These are phyloP conservation scores for Lodderomyces elongisporus DNA, from an alignment of 1,139 yeast genomes.

Conservation along the genomic window DNA sequence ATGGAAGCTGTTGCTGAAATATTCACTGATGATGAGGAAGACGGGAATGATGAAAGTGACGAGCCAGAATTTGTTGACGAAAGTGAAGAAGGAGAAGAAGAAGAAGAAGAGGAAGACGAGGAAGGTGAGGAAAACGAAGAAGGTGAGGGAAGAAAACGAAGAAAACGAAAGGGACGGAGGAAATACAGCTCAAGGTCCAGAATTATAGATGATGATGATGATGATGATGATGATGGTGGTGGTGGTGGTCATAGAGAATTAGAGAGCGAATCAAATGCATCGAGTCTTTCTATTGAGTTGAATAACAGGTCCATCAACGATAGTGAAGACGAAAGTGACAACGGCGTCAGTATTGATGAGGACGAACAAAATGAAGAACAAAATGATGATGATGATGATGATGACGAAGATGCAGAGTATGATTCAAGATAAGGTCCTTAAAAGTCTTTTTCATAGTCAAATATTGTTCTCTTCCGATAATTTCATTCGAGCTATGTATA, in stretches of 20 bases:
- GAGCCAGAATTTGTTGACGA: constrained; percentile 11
- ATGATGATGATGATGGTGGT: constrained; percentile 12
- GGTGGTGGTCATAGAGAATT: constrained; percentile 12
- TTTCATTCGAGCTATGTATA: too few species aligned
- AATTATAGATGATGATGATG: constrained; percentile 13
- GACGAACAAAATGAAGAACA: not conserved
- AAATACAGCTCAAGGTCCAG: too few species aligned
- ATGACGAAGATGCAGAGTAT: too few species aligned
- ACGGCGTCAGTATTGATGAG: not conserved
- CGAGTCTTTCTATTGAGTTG: too few species aligned
- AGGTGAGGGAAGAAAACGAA: too few species aligned
- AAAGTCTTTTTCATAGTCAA: not conserved
- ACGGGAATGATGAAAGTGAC: constrained; percentile 11
- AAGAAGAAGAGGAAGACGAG: constrained; percentile 1
- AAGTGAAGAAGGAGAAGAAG: constrained; percentile 7
- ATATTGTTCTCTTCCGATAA: not conserved
- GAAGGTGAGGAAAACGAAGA: too few species aligned
- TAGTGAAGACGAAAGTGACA: not conserved
- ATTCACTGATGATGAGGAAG: constrained; percentile 9
- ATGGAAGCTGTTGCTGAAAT: constrained; percentile 5
- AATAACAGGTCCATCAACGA: constrained; percentile 1
- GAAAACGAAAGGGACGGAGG: too few species aligned
- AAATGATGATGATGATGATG: not conserved
- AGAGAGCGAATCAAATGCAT: constrained; percentile 10
- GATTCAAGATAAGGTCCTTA: too few species aligned